Evolutionary conservation across 768 basidiomycete genomes (phyloP).

Genomic region (Leccinum pellstonianum): DNA sequence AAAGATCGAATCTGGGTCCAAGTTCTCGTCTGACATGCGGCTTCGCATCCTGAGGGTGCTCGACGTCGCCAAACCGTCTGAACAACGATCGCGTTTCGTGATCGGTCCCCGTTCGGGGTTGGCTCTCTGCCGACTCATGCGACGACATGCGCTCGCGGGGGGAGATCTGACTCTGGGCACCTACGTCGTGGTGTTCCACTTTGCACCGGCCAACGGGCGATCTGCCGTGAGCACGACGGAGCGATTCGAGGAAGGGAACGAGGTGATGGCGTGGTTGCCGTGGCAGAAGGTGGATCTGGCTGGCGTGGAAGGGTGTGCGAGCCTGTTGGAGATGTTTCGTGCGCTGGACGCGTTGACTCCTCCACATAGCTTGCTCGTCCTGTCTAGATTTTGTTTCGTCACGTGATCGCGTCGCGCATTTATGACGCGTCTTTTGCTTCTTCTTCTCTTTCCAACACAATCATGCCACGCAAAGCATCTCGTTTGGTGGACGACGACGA

Average conservation of each 20-base stretch:
- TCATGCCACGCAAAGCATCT: slow-evolving; percentile 16
- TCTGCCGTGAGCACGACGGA: slow-evolving; percentile 35
- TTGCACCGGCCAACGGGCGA: slow-evolving; percentile 27
- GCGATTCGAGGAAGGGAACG: slow-evolving; percentile 39
- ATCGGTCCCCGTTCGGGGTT: slow-evolving; percentile 35
- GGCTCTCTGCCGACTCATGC: slow-evolving; percentile 41
- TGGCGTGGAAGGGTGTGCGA: slow-evolving; percentile 11
- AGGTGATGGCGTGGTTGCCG: slow-evolving; percentile 49
- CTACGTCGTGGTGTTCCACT: slow-evolving; percentile 40
- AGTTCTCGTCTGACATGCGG: slow-evolving; percentile 39
- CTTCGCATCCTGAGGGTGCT: slow-evolving; percentile 45
- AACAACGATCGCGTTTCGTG: slow-evolving; percentile 30
- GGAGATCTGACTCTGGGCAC: slow-evolving; percentile 23
- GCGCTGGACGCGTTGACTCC: slow-evolving; percentile 30
- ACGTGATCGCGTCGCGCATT: slow-evolving; percentile 20
- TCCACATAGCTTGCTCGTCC: slow-evolving; percentile 29
- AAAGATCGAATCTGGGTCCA: slow-evolving; percentile 30
- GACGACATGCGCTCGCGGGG: slow-evolving; percentile 17
- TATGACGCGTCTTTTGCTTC: background rate
- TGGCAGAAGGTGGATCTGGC: slow-evolving; percentile 43
- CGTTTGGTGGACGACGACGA: slow-evolving; percentile 18
- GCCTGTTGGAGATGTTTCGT: slow-evolving; percentile 19
- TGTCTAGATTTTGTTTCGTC: slow-evolving; percentile 31
- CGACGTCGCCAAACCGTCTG: slow-evolving; percentile 31
- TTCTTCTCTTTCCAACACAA: background rate